These are phyloP conservation scores for Verticillium klebahnii DNA, from an alignment of 2,329 filamentous ascomycete genomes.

Conservation along the genomic window DNA sequence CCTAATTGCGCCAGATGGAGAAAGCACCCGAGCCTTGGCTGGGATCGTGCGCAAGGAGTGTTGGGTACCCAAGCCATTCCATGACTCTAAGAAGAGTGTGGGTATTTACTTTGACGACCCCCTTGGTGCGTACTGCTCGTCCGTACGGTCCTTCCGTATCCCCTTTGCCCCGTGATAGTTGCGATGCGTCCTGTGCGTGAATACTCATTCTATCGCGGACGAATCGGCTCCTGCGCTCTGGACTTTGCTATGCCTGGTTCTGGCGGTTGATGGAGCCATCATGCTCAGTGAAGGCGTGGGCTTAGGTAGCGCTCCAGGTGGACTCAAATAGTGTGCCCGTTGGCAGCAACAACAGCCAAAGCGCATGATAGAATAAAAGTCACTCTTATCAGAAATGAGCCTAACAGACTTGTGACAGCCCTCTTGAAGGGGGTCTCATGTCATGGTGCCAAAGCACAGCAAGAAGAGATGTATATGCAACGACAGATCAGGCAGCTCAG, in stretches of 20 bases:
- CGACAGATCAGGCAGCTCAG: too few species aligned
- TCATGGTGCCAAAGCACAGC: too few species aligned
- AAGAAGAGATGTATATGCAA: too few species aligned
- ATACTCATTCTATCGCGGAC: slow-evolving; percentile 5
- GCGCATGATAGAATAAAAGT: too few species aligned
- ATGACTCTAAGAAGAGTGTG: not conserved
- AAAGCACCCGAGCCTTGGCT: slow-evolving; percentile 6
- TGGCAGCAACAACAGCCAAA: too few species aligned
- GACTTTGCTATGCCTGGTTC: slow-evolving; percentile 1
- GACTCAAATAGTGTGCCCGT: too few species aligned
- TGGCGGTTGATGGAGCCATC: not conserved
- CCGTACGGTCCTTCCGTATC: not conserved
- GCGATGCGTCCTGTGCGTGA: slow-evolving; percentile 6
- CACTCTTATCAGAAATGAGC: too few species aligned
- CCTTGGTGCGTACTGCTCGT: not conserved
- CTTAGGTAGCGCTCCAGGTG: too few species aligned
- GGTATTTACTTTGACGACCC: slow-evolving; percentile 3
- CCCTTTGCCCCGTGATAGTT: slow-evolving; percentile 4
- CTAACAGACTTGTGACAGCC: too few species aligned
- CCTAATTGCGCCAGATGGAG: slow-evolving; percentile 5
- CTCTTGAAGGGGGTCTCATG: too few species aligned
- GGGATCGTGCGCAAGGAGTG: slow-evolving; percentile 8
- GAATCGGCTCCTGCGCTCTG: slow-evolving; percentile 2
- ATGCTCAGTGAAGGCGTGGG: too few species aligned
- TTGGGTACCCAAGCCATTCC: slow-evolving; percentile 6